Evolutionary conservation across 2,329 filamentous ascomycete genomes (phyloP), one percentile per base, ranked within the genome.

Genomic region (Arthrocladium fulminans): DNA sequence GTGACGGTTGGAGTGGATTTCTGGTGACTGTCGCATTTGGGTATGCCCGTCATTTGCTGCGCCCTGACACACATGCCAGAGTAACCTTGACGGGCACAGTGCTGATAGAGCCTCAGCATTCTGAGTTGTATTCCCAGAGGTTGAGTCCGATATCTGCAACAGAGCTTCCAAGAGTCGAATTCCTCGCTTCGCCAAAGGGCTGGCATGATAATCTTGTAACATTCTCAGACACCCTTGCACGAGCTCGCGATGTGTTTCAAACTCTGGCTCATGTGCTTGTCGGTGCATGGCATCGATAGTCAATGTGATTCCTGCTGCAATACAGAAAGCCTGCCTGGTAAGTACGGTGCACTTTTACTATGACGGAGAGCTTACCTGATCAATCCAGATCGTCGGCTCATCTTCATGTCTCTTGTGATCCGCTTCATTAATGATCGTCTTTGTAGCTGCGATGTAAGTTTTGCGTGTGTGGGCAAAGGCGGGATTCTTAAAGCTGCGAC

Each of bases 301-400:
- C 10, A 68, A 53, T 6, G 67, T 62, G 4, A 68, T 67, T 38
- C 58, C 54, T 2, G 66, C 66, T 8, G 64, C 63, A 1, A 68
- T 61, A 3, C 60, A 60, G 44, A 69, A 69, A 1, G 65, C 65
- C 47, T 69, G 62, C 10, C 4, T 8, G 20, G 17, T 45, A 9
- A 45, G 43, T 25, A 37, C 20, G 15, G 4, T n/a, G 17, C 20
- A 12, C 6, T 2, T 10, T 34, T 13, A 7, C 17, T 19, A 7
- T 12, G 15, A 19, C 35, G 10, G 13, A 13, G 8, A 34, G 22
- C 24, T 45, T 35, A 45, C 43, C 13, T 32, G 53, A 34, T 67
- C 60, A 24, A 69, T 64, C 68, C 68, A 71, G 47, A 68, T 61
- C 8, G 68, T 63, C 1, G 69, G 68, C 23, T 67, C 67, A 25